A percentile compares a stretch with the other conserved stretches of the same genome.
Evolutionary conservation across 495 filamentous ascomycete species (phyloP).

Genomic region (Aspergillus indologenus): DNA sequence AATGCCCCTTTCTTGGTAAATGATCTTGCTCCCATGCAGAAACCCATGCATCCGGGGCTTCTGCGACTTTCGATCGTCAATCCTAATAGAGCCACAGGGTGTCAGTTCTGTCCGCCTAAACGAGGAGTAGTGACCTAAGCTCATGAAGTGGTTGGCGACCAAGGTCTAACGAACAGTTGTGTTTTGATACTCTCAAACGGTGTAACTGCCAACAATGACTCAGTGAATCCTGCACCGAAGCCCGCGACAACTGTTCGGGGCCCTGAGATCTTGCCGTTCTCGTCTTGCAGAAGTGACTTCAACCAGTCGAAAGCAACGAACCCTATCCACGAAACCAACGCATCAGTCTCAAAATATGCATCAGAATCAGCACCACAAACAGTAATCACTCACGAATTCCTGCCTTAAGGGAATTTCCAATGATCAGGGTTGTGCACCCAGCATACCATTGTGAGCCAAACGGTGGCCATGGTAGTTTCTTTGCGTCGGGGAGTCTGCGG

Average conservation of each 20-base stretch:
- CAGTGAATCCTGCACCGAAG: constrained; percentile 91
- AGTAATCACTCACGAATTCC: constrained; percentile 72
- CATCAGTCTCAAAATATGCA: constrained; percentile 9
- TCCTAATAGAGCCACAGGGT: constrained; percentile 45
- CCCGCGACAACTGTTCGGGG: constrained; percentile 89
- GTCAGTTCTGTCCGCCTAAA: not conserved
- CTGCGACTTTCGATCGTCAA: constrained; percentile 88
- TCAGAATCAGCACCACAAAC: not conserved
- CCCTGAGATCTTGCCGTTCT: constrained; percentile 83
- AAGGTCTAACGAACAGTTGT: constrained; percentile 56
- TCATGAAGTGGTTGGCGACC: not conserved
- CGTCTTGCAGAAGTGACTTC: constrained; percentile 77
- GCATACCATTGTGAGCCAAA: constrained; percentile 97
- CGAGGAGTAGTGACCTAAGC: not conserved
- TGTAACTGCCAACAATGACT: constrained; percentile 90
- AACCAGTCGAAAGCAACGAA: constrained; percentile 96
- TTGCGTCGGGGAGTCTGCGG: constrained; percentile 67
- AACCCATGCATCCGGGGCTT: constrained; percentile 90
- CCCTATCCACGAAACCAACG: constrained; percentile 46
- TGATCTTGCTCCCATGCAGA: constrained; percentile 82
- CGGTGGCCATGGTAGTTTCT: constrained; percentile 93
- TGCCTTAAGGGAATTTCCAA: constrained; percentile 94
- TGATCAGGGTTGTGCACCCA: constrained; percentile 93
- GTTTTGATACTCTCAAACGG: constrained; percentile 99
- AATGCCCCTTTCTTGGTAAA: constrained; percentile 80